Evolutionary conservation across 1,139 yeast genomes (phyloP).

Genomic region (Saccharomyces hybrid): DNA sequence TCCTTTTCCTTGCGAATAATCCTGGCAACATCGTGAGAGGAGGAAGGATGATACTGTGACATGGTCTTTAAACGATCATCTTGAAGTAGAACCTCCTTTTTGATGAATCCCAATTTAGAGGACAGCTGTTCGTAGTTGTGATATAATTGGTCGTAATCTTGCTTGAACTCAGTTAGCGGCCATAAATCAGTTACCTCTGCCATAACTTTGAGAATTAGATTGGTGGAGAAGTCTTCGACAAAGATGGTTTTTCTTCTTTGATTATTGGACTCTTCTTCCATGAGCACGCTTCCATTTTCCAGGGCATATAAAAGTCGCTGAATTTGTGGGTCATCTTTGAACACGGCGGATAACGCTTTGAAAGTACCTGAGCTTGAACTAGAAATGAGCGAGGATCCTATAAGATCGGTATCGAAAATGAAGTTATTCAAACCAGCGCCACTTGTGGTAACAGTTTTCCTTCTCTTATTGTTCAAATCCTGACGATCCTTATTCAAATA

Average conservation of each 20-base stretch:
- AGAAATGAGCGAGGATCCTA: background rate
- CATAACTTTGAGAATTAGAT: slow-evolving; percentile 22
- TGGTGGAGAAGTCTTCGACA: slow-evolving; percentile 29
- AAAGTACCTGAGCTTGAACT: slow-evolving; percentile 14
- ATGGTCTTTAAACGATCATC: slow-evolving; percentile 18
- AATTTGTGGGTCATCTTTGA: slow-evolving; percentile 18
- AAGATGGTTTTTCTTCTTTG: slow-evolving; percentile 28
- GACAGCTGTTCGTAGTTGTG: slow-evolving; percentile 16
- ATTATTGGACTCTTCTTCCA: slow-evolving; percentile 13
- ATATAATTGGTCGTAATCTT: slow-evolving; percentile 16
- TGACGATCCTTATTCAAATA: slow-evolving; percentile 27
- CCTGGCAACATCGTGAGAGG: slow-evolving; percentile 13
- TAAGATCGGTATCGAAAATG: background rate
- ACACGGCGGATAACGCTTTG: slow-evolving; percentile 20
- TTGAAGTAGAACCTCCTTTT: slow-evolving; percentile 19
- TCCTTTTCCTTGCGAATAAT: slow-evolving; percentile 23
- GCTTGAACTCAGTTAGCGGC: slow-evolving; percentile 26
- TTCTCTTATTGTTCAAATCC: slow-evolving; percentile 15
- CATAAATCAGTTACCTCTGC: slow-evolving; percentile 26
- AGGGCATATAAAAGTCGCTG: slow-evolving; percentile 23
- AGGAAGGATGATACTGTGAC: slow-evolving; percentile 8
- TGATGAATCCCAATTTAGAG: slow-evolving; percentile 15
- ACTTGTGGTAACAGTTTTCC: slow-evolving; percentile 5
- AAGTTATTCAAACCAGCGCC: background rate
- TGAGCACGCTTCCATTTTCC: slow-evolving; percentile 29